Evolutionary conservation across 2,329 filamentous ascomycete species (phyloP).

Genomic region (Didymella arachidicola): DNA sequence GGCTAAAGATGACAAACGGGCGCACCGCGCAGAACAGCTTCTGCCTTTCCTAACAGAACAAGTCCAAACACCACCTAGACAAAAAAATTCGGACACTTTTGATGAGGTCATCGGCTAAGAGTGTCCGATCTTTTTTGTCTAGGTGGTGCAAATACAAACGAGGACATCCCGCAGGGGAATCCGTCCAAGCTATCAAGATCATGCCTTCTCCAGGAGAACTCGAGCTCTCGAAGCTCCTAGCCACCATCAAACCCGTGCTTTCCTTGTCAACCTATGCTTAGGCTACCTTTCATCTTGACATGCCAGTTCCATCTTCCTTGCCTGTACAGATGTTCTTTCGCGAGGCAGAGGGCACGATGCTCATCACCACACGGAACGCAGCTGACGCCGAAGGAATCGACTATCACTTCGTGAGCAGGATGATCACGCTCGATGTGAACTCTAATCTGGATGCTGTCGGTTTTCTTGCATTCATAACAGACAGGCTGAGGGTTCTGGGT

Average conservation of each 20-base stretch:
- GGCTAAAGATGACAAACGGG: too few relatives aligned
- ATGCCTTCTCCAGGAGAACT: background rate
- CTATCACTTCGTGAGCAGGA: background rate
- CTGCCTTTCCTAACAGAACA: too few relatives aligned
- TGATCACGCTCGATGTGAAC: slow-evolving; percentile 1
- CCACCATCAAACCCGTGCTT: background rate
- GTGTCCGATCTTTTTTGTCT: too few relatives aligned
- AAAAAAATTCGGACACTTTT: too few relatives aligned
- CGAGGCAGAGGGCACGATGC: background rate
- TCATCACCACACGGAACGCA: background rate
- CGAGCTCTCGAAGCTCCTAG: background rate
- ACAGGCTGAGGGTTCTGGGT: background rate
- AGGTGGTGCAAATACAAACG: too few relatives aligned
- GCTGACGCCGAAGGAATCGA: background rate
- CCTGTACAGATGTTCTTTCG: slow-evolving; percentile 3
- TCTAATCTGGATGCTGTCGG: background rate
- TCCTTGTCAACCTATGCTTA: background rate
- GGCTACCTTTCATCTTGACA: background rate
- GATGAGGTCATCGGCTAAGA: too few relatives aligned
- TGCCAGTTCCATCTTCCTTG: background rate
- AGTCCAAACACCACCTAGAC: too few relatives aligned
- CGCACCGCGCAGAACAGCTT: too few relatives aligned
- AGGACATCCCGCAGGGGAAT: background rate
- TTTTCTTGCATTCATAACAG: background rate
- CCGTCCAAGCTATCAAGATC: background rate